These are phyloP conservation scores for Solanum sejunctum DNA, from an alignment of 257 asterid genomes.

Conservation along the genomic window DNA sequence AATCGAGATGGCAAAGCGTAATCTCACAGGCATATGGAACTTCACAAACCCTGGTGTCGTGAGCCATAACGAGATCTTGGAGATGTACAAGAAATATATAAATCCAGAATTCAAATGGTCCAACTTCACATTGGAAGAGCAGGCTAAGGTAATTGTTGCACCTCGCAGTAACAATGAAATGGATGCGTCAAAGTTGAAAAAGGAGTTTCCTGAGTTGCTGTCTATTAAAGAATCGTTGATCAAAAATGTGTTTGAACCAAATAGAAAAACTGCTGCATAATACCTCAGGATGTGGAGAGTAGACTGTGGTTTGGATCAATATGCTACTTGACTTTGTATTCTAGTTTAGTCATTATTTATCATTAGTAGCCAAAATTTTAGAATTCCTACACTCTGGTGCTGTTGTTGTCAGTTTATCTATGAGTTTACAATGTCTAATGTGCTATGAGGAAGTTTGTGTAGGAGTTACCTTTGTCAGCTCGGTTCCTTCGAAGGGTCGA, in stretches of 20 bases:
- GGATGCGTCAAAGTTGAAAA: constrained; percentile 83
- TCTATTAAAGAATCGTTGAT: constrained; percentile 80
- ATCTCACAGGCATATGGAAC: constrained; percentile 88
- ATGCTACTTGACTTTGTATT: constrained; percentile 5
- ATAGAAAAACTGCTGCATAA: constrained; percentile 48
- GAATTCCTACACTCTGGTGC: neutral
- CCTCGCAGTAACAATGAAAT: constrained; percentile 81
- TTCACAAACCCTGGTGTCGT: constrained; percentile 92
- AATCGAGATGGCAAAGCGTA: constrained; percentile 93
- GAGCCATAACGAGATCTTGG: constrained; percentile 86
- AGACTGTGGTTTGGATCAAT: constrained; percentile 4
- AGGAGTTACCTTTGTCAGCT: neutral
- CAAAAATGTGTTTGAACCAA: constrained; percentile 79
- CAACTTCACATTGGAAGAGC: constrained; percentile 93
- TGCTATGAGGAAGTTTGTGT: neutral
- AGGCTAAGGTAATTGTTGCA: constrained; percentile 93
- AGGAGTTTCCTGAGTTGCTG: constrained; percentile 78
- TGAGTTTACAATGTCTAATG: neutral
- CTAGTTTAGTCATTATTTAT: constrained; percentile 9
- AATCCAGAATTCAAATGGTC: constrained; percentile 50
- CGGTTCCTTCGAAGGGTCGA: neutral
- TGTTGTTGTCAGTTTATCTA: neutral
- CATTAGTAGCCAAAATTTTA: neutral
- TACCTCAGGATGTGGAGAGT: neutral
- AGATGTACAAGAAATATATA: constrained; percentile 84